Percentiles rank a stretch among this genome's conserved stretches.
Conservation (phyloP, 768 basidiomycete species). For the Leccinum incarnatum region DNA sequence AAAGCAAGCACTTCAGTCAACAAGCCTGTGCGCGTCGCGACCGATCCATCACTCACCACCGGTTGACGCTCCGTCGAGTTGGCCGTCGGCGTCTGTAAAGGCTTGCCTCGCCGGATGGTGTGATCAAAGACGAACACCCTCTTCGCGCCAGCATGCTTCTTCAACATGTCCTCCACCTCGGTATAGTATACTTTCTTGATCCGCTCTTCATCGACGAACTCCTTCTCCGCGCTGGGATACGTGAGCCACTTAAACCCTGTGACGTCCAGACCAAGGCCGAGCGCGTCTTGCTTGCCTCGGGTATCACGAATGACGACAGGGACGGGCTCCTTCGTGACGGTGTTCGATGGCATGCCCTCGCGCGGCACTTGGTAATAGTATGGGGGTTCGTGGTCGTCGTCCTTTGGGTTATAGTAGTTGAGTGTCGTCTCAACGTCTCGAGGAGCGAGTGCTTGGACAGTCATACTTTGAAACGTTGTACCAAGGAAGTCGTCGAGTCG, state of each 20-base stretch:
- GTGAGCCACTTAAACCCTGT: conserved; percentile 40
- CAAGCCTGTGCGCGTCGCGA: not conserved
- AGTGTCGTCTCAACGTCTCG: conserved; percentile 35
- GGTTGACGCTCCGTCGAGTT: conserved; percentile 19
- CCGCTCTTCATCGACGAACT: conserved; percentile 35
- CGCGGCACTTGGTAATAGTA: conserved; percentile 30
- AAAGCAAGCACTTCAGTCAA: no score
- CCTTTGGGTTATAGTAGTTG: conserved; percentile 32
- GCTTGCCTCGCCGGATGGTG: conserved; percentile 30
- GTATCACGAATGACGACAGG: conserved; percentile 26
- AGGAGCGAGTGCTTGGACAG: conserved; percentile 22
- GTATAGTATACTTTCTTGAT: conserved; percentile 37
- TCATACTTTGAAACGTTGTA: conserved; percentile 11
- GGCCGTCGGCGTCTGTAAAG: not conserved
- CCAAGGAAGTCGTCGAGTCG: not conserved
- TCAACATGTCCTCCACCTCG: conserved; percentile 39
- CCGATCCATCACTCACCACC: conserved; percentile 22
- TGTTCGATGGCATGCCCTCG: conserved; percentile 24
- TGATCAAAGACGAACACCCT: conserved; percentile 42
- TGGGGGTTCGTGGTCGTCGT: conserved; percentile 22
- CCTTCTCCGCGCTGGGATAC: conserved; percentile 32
- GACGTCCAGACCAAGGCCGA: conserved; percentile 31
- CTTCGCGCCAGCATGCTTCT: conserved; percentile 35
- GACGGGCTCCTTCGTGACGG: conserved; percentile 17
- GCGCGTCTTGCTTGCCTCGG: conserved; percentile 25